phyloP scores from a whole-genome alignment of 768 basidiomycete species.

The Hirschioporus abietinus region DNA sequence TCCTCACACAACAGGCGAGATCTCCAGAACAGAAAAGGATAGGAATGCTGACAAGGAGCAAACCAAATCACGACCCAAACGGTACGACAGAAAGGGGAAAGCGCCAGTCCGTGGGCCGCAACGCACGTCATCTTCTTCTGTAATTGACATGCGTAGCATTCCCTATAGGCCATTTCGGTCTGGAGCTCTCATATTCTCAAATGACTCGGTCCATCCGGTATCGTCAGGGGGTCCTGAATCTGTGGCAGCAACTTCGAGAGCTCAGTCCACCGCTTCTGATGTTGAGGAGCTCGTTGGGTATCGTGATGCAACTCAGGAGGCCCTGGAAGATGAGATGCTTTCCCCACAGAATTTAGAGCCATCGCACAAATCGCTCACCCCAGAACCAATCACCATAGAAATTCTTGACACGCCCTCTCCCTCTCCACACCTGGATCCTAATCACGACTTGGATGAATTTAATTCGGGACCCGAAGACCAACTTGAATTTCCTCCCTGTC shows the following conservation, averaged over 20 bases:
- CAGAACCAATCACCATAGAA: neutral
- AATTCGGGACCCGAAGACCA: neutral
- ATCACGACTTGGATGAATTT: neutral
- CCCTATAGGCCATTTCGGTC: neutral
- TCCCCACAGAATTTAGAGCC: too few relatives aligned
- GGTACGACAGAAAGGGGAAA: neutral
- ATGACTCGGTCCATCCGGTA: neutral
- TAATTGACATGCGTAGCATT: neutral
- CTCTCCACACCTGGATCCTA: neutral
- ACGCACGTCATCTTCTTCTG: neutral
- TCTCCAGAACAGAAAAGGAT: too few relatives aligned
- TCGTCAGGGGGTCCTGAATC: neutral
- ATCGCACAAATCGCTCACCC: neutral
- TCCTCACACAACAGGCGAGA: neutral
- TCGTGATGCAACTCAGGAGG: neutral
- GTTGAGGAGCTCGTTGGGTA: neutral
- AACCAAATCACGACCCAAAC: too few relatives aligned
- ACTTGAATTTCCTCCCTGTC: neutral
- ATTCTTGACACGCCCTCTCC: neutral
- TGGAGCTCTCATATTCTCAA: neutral
- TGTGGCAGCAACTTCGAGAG: neutral
- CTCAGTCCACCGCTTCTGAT: neutral
- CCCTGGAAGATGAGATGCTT: neutral
- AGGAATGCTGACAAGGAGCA: too few relatives aligned
- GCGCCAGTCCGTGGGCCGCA: neutral